phyloP scores from a whole-genome alignment of 2,329 filamentous ascomycete genomes.

The Fusarium verticillioides region DNA sequence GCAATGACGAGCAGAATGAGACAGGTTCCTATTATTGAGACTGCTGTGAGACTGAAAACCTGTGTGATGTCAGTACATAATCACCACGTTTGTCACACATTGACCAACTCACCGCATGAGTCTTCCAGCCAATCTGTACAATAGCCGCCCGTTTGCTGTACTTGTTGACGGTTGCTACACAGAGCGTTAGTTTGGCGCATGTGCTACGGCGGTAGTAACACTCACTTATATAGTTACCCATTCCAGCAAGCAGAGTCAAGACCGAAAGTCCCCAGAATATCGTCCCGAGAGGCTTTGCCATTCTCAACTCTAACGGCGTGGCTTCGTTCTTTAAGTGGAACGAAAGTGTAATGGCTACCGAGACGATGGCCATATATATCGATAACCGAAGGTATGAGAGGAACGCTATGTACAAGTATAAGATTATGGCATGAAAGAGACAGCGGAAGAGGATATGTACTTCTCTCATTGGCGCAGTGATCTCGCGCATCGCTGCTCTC shows the following conservation, averaged over 20 bases:
- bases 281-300: slow-evolving; percentile 85
- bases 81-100: neutral
- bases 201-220: neutral
- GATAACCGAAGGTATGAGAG: slow-evolving; percentile 91
- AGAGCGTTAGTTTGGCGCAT: neutral
- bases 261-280: slow-evolving; percentile 88
- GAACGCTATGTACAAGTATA: slow-evolving; percentile 64
- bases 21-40: slow-evolving; percentile 73
- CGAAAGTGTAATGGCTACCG: slow-evolving; percentile 89
- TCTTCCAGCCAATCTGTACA: slow-evolving; percentile 94
- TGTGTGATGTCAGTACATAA: slow-evolving; percentile 44
- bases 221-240: slow-evolving; percentile 87
- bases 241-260: slow-evolving; percentile 78
- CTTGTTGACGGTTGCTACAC: slow-evolving; percentile 74
- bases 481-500: slow-evolving; percentile 79
- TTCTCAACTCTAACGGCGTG: slow-evolving; percentile 74
- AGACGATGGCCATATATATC: slow-evolving; percentile 90
- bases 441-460: slow-evolving; percentile 47
- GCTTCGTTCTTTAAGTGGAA: slow-evolving; percentile 88
- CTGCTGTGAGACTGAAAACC: slow-evolving; percentile 71
- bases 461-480: slow-evolving; percentile 83
- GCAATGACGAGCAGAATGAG: slow-evolving; percentile 68
- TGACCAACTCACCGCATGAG: slow-evolving; percentile 73
- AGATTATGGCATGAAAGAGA: neutral
- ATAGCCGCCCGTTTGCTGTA: slow-evolving; percentile 83